phyloP scores from a whole-genome alignment of 2,329 filamentous ascomycete genomes.

The Fusarium tupiense region DNA sequence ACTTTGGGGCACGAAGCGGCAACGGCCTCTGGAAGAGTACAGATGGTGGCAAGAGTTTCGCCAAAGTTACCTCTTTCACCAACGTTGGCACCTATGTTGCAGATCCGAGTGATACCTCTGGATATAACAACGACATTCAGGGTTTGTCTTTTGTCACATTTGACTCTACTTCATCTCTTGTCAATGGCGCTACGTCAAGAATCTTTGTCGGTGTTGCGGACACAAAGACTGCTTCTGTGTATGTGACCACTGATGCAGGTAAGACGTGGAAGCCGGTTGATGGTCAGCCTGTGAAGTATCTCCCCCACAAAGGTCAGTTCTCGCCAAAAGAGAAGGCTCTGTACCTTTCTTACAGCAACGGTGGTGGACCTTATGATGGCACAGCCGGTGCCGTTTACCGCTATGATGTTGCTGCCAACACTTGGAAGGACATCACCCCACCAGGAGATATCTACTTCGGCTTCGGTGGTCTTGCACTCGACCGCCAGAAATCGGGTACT shows the following conservation, averaged over 20 bases:
- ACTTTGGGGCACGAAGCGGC: slow-evolving; percentile 67
- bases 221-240: slow-evolving; percentile 62
- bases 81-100: slow-evolving; percentile 60
- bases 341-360: slow-evolving; percentile 65
- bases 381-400: slow-evolving; percentile 62
- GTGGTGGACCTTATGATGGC: slow-evolving; percentile 67
- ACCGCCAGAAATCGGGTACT: slow-evolving; percentile 64
- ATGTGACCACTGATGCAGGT: slow-evolving; percentile 63
- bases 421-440: slow-evolving; percentile 67
- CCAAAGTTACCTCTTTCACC: slow-evolving; percentile 62
- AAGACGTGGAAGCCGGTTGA: slow-evolving; percentile 61
- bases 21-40: slow-evolving; percentile 68
- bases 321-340: slow-evolving; percentile 61
- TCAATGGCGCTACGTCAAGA: slow-evolving; percentile 60
- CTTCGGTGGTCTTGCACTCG: slow-evolving; percentile 65
- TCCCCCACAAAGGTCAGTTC: slow-evolving; percentile 64
- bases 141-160: slow-evolving; percentile 65
- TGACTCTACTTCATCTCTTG: slow-evolving; percentile 59
- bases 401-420: slow-evolving; percentile 59
- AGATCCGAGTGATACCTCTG: slow-evolving; percentile 56
- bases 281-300: slow-evolving; percentile 60
- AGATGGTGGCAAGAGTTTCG: slow-evolving; percentile 64
- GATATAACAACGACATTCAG: slow-evolving; percentile 56
- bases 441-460: slow-evolving; percentile 61
- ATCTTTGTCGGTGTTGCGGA: slow-evolving; percentile 68